Base-by-base conservation (phyloP, 2,329 filamentous ascomycete species). In the Colletotrichum brevisporum region DNA sequence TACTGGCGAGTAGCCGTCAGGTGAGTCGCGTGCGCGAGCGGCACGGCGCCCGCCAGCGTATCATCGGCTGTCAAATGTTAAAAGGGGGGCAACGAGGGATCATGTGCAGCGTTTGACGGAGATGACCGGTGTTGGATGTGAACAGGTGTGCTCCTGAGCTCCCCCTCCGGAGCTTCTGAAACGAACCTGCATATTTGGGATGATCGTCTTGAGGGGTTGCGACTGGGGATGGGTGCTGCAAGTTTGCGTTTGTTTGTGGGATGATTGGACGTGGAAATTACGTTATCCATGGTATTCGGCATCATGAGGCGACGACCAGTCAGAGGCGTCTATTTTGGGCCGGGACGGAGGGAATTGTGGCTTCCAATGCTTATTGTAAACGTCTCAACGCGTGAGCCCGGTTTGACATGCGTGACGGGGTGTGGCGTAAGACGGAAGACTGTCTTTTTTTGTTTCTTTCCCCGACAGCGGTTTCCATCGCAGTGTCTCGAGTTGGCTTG, bases 71-170 rank as follows among this genome's bases (percentile, higher is more conserved):
- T 66, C 62, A 48, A 66, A 61, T 66, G 26, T 43, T 60, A 26
- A 47, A 57, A 68, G 31, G 45, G 65, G 62, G 67, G 36, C 55
- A n/a, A 24, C 39, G 24, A 45, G 56, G 63, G 56, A 53, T 61
- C 43, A 53, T 54, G 62, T 48, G 55, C 26, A 59, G 63, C 18
- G 55, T 61, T 67, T 56, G 56, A 69, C 67, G 67, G 67, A 69
- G 63, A 69, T 69, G 63, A 69, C 67, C 67, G 66, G 43, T 31
- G 62, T 66, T 47, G 51, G 56, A 12, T 69, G 50, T 31, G 57
- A 54, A 53, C 43, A 27, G 45, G 43, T 56, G 57, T 39, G 62
- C 51, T 52, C 43, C 62, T 57, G 52, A 41, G 43, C 45, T 56
- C 21, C 51, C 51, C 45, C 60, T 53, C 52, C 58, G 63, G 64